A percentile compares a stretch with the other conserved stretches of the same genome.
These are phyloP conservation scores for Metschnikowia proteae DNA, from an alignment of 805 yeast species.

Conservation along the genomic window DNA sequence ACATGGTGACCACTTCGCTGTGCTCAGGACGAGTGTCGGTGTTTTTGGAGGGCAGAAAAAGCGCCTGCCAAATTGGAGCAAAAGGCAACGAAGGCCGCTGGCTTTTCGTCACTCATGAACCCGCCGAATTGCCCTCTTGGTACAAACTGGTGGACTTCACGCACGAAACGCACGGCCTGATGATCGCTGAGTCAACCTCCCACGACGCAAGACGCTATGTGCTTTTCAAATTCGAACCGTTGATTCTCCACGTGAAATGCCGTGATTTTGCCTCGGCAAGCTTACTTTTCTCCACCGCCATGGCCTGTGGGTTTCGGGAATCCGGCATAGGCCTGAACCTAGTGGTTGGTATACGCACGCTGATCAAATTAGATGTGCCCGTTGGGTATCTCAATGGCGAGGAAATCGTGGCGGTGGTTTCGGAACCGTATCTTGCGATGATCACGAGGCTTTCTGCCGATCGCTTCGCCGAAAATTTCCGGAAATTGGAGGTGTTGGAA, in stretches of 20 bases:
- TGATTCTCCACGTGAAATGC: constrained; percentile 81
- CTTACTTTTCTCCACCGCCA: constrained; percentile 62
- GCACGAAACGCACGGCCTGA: neutral
- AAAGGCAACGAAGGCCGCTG: constrained; percentile 84
- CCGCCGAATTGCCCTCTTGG: constrained; percentile 48
- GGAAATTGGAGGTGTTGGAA: constrained; percentile 49
- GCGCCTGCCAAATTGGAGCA: constrained; percentile 55
- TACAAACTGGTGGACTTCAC: constrained; percentile 29
- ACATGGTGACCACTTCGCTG: constrained; percentile 82
- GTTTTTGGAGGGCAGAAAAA: constrained; percentile 69
- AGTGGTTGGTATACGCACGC: constrained; percentile 72
- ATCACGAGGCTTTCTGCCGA: constrained; percentile 55
- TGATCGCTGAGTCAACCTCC: constrained; percentile 6
- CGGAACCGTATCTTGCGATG: constrained; percentile 46
- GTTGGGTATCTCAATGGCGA: constrained; percentile 51
- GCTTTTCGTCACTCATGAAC: constrained; percentile 75
- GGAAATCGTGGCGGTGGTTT: constrained; percentile 43
- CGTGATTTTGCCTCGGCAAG: constrained; percentile 56
- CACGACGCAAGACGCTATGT: constrained; percentile 43
- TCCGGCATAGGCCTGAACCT: constrained; percentile 79
- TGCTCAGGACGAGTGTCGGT: constrained; percentile 87
- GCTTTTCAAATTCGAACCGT: constrained; percentile 78
- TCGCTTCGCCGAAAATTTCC: constrained; percentile 63
- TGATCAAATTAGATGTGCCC: constrained; percentile 73
- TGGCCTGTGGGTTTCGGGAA: constrained; percentile 84